A percentile compares a stretch with the other conserved stretches of the same genome.
These are phyloP conservation scores for Gaeumannomyces tritici DNA, from an alignment of 2,329 filamentous ascomycete genomes.

Conservation along the genomic window DNA sequence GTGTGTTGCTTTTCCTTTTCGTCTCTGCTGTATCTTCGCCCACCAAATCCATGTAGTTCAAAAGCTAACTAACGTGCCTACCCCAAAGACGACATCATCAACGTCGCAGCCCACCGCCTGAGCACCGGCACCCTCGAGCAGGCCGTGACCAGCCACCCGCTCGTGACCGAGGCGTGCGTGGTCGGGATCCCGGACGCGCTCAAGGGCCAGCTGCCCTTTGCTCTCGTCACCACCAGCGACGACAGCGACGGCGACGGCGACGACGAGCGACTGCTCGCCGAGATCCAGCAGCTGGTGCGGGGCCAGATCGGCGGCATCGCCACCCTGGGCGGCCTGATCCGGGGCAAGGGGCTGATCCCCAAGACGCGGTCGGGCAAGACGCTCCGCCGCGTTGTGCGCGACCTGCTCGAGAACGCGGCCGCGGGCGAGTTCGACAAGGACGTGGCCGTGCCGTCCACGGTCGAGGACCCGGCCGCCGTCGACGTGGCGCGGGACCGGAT, in stretches of 20 bases:
- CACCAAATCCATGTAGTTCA: too few species aligned
- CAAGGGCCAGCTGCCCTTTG: constrained; percentile 88
- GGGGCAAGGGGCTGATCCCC: constrained; percentile 78
- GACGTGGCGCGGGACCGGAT: constrained; percentile 64
- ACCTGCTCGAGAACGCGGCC: constrained; percentile 75
- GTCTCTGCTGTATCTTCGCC: too few species aligned
- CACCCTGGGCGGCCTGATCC: constrained; percentile 74
- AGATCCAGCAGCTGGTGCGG: constrained; percentile 65
- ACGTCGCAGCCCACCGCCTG: constrained; percentile 87
- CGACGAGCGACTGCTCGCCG: constrained; percentile 32
- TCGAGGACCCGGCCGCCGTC: constrained; percentile 71
- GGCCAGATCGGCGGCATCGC: constrained; percentile 83
- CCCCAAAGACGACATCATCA: constrained; percentile 71
- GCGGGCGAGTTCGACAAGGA: constrained; percentile 62
- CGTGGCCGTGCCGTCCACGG: constrained; percentile 70
- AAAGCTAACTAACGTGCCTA: constrained; percentile 3
- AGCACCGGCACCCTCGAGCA: constrained; percentile 87
- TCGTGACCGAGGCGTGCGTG: constrained; percentile 75
- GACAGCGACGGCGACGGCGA: too few species aligned
- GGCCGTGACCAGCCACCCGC: constrained; percentile 72
- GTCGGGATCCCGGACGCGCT: constrained; percentile 76
- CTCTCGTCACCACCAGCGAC: constrained; percentile 61
- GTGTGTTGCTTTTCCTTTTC: not conserved
- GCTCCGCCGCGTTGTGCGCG: constrained; percentile 67
- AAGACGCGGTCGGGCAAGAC: constrained; percentile 93